These are phyloP conservation scores for Chaetomium olivaceum DNA, from an alignment of 2,329 filamentous ascomycete genomes.

Conservation along the genomic window DNA sequence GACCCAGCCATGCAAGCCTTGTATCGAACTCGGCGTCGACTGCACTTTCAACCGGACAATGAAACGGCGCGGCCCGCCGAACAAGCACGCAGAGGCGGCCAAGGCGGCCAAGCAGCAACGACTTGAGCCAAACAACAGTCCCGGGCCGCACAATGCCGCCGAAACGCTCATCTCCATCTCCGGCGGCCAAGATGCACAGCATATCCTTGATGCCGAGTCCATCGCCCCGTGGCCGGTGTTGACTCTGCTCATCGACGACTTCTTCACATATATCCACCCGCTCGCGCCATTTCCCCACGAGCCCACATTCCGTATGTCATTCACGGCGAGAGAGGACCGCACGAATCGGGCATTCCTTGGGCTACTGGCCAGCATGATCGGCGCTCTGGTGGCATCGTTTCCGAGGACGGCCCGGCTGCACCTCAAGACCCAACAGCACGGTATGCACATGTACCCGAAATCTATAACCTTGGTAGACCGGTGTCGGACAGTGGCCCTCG, in stretches of 20 bases:
- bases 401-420: constrained; percentile 70
- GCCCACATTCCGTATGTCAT: constrained; percentile 71
- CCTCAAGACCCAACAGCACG: constrained; percentile 62
- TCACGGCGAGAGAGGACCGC: constrained; percentile 66
- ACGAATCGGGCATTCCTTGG: constrained; percentile 68
- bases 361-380: constrained; percentile 73
- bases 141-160: constrained; percentile 47
- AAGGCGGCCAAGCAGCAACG: constrained; percentile 54
- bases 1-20: constrained; percentile 57
- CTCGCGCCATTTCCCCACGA: constrained; percentile 77
- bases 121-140: constrained; percentile 38
- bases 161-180: constrained; percentile 52
- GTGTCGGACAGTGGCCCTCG: constrained; percentile 68
- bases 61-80: constrained; percentile 60
- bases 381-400: constrained; percentile 71
- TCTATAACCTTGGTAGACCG: constrained; percentile 69
- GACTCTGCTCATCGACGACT: constrained; percentile 73
- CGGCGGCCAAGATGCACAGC: constrained; percentile 38
- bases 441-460: constrained; percentile 65
- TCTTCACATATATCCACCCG: constrained; percentile 80
- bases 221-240: constrained; percentile 71
- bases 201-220: constrained; percentile 60
- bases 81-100: constrained; percentile 59
- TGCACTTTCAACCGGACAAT: constrained; percentile 60
- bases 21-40: constrained; percentile 57